Percentiles rank a stretch among this genome's conserved stretches.
phyloP scores from a whole-genome alignment of 164 flowering plant genomes.

The Taxillus chinensis region DNA sequence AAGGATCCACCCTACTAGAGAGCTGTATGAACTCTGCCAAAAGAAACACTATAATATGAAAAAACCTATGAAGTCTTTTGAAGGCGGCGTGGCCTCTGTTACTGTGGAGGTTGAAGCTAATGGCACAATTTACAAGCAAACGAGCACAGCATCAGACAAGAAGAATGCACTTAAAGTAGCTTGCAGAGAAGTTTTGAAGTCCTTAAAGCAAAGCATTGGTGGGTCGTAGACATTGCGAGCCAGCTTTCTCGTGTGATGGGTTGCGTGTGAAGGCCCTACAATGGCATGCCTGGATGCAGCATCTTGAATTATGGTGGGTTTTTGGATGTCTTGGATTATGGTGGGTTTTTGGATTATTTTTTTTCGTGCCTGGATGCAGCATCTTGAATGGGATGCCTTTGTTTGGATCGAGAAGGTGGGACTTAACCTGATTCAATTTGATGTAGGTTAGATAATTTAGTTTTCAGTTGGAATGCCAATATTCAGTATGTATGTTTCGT shows the following conservation, averaged over 20 bases:
- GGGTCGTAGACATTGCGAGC: neutral
- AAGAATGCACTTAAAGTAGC: slow-evolving; percentile 38
- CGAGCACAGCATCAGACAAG: slow-evolving; percentile 25
- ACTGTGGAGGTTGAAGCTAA: slow-evolving; percentile 42
- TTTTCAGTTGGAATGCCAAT: no score
- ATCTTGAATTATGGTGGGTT: no score
- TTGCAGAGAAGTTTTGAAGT: slow-evolving; percentile 34
- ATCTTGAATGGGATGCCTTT: no score
- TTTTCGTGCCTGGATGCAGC: no score
- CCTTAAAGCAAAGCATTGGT: slow-evolving; percentile 22
- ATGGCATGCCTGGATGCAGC: no score
- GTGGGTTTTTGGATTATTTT: no score
- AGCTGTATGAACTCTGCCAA: slow-evolving; percentile 38
- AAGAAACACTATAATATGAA: slow-evolving; percentile 17
- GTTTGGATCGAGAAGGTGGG: no score
- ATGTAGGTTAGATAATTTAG: no score
- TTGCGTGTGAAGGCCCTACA: neutral
- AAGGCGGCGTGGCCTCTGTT: slow-evolving; percentile 18
- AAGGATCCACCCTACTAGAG: slow-evolving; percentile 47
- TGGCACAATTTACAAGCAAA: slow-evolving; percentile 21
- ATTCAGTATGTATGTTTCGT: no score
- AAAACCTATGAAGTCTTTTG: neutral
- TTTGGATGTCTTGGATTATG: no score
- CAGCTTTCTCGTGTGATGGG: no score
- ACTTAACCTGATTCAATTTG: no score